Base-by-base conservation (phyloP, 75 land plant species). In the Pinus tabuliformis region DNA sequence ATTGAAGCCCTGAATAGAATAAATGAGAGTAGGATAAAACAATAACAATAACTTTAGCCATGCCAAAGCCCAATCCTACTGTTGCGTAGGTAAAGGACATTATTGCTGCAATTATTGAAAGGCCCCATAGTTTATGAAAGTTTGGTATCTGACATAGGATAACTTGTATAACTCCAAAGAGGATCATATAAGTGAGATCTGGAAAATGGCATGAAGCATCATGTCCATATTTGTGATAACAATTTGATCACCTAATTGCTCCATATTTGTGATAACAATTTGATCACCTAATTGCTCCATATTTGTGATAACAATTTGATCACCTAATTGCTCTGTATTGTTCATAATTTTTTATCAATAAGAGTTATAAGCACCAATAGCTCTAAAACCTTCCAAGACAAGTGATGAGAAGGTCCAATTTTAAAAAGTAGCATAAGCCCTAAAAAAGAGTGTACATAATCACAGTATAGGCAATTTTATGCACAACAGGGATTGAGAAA, bases 21-120 rank as follows among this genome's bases (percentile, higher is more conserved):
- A 45, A n/a, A 68, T 9, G 14, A 68, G 71, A 39, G 20, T 37
- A 68, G 71, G 71, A n/a, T 68, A 68, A 42, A 37, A 68, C 56
- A 26, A 52, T 78, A 85, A 88, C 91, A 60, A 89, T 79, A 18
- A 84, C 88, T 83, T 85, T 89, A 14, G 86, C 84, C 56, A 91
- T 24, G 37, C 91, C 96, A 71, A 96, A 92, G 57, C 78, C 92
- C 16, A 91, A 63, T 26, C 96, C 96, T 39, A 96, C 87, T 60
- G 80, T 78, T 24, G 99, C 79, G 56, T 96, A 96, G 58, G 82
- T 64, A 82, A 92, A 89, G 26, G 96, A 96, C 99, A 96, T 96
- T 62, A 91, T 76, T n/a, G 96, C 92, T 45, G 99, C 94, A 2
- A 93, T 63, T 36, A 82, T 72, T 5, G 99, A 96, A 26, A 96